Base-by-base conservation (phyloP, 2,329 filamentous ascomycete species). In the Aspergillus glaucus region DNA sequence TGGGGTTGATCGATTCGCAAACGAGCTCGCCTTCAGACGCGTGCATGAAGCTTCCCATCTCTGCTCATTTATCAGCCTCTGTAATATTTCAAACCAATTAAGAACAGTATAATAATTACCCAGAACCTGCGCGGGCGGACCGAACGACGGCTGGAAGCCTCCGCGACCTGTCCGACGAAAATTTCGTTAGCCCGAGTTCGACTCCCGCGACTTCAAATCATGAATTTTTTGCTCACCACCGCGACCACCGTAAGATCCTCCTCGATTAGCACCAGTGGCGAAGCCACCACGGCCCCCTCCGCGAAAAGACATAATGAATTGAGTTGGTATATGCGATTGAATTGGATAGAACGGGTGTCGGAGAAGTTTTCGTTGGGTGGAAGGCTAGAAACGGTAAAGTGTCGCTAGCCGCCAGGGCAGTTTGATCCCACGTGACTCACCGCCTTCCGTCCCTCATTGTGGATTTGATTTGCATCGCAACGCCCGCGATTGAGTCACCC, bases 11-110 rank as follows among this genome's bases (percentile, higher is more conserved):
- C 60, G 88, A 94, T 73, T 90, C 85, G 86, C 92, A 96, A 61
- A 98, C 86, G 80, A 98, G 93, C 74, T 98, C 93, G 70, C 92
- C 92, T 75, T 98, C 93, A 75, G 88, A 92, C 50, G 90, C 85
- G 76, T 98, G 93, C 69, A 96, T 75, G 74, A 97, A 95, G 57
- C 82, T 82, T 71, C 93, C 93, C 86, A 98, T 89, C 76, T 96
- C 93, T 85, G 56, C 50, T 41, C 39, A 10, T 51, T 48, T 40
- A 58, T 75, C 55, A 73, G 69, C 48, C 54, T 42, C 48, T 26
- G 46, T 10, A 34, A 42, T 17, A 3, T 26, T 30, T 26, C 45
- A 43, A 21, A 15, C 24, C 17, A 6, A 22, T 43, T 43, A 43
- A 48, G 34, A 28, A 30, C 12, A 54, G 6, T 44, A 44, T 49